Evolutionary conservation across 768 basidiomycete species (phyloP), one percentile per base, ranked within the genome.

Genomic region (Ramaria rubella): DNA sequence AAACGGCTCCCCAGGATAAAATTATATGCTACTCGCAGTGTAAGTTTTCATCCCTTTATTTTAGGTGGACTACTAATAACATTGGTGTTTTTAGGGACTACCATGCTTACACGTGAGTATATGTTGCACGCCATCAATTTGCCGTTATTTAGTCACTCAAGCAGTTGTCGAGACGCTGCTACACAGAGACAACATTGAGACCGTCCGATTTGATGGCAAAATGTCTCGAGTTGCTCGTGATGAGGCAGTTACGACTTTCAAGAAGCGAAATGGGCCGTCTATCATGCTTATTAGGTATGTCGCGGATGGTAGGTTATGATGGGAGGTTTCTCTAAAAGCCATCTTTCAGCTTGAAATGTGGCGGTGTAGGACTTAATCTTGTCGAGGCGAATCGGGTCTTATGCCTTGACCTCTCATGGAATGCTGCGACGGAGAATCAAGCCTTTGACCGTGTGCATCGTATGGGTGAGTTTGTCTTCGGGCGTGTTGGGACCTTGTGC

Each of bases 381-480:
- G 81, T 83, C 2, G 69, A 76, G 12, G 86, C 86, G 0, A 87
- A 86, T 63, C 81, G 85, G 5, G 80, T 87, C 29, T 74, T 87
- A 42, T 86, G 83, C 66, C 76, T 88, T 75, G 86, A 87, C 64
- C 70, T 87, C 17, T 82, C 82, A 26, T 87, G 86, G 86, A 86
- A 85, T 62, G 85, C 79, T 60, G 86, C 86, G 0, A 72, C 82
- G 0, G 86, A 87, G 63, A 81, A 81, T 0, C 86, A 88, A 61
- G 86, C 86, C 5, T 75, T 74, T 38, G 69, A 67, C 59, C 80
- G 84, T 36, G 81, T 81, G 12, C 83, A 87, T 68, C 80, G 85
- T 23, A 78, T 86, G 44, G 85, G 42, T 52, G 19, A 40, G 40
- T n/a, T 6, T 27, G 7, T n/a, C 14, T 19, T 21, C 3, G 15